Base-by-base conservation (phyloP, 2,329 filamentous ascomycete species). In the Xylaria multiplex region DNA sequence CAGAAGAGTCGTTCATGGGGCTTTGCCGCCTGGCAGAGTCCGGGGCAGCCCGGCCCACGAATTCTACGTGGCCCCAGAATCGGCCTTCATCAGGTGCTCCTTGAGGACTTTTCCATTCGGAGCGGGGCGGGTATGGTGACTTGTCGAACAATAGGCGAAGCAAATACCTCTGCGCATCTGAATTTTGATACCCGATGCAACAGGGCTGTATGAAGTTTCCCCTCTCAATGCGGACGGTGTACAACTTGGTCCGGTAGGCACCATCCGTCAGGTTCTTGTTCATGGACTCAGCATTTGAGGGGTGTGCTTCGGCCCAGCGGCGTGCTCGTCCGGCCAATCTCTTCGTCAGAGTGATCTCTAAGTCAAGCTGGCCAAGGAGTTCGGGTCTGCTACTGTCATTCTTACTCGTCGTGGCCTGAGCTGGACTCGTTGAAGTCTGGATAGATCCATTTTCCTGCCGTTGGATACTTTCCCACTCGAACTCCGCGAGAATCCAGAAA, bases 121-220 rank as follows among this genome's bases (percentile, higher is more conserved):
- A 65, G 53, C 70, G 68, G 35, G 70, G 71, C n/a, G 73, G 71
- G 64, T 74, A 75, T 30, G 73, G 73, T 48, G 73, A 73, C 56
- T 69, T 74, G 61, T 75, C 73, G 64, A 75, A 75, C 19, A 72
- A 13, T 22, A 75, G 37, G 53, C 72, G 71, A 58, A 73, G 59
- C 27, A 66, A 66, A 48, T 56, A 75, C 53, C 69, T 69, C 24
- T 48, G 52, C 22, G 24, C 60, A 42, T 66, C 59, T 35, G 46
- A 55, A 55, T 22, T 62, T 45, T 55, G 42, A 24, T n/a, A 59
- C 3, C 62, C 59, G 30, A 69, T 42, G 32, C 49, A 61, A 64
- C 58, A 66, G 53, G 71, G 72, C 46, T 69, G 63, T 52, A 71
- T 58, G 60, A 73, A 75, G 57, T 74, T 71, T 60, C 71, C 72